Base-by-base conservation (phyloP, 2,329 filamentous ascomycete genomes). In the Neurospora crassa region DNA sequence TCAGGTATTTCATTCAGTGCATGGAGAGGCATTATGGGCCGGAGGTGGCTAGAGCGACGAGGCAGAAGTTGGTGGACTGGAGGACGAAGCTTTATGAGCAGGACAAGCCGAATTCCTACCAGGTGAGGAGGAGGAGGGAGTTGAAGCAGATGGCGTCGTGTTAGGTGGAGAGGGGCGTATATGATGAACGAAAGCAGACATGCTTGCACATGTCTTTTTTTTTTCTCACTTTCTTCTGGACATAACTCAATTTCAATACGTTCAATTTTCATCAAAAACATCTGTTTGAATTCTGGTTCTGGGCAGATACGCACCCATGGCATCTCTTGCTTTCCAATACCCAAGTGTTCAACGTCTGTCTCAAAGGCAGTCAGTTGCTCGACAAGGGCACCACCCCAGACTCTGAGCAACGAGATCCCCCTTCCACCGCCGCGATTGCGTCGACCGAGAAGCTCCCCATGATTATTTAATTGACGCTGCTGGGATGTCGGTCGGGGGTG, bases 1-100 rank as follows among this genome's bases (percentile, higher is more conserved):
- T 83, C 59, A 74, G 74, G 67, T 83, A 80, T 80, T 77, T 80
- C 69, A 67, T 83, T 34, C 71, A 72, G 24, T 67, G 82, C 20
- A 71, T 83, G 16, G 59, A 76, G 67, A 73, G 73, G 20, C 74
- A 79, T 18, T 74, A 78, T 67, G 76, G 78, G 16, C 47, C 71
- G 1, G 72, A 75, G 10, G 70, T 74, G 18, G 76, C 76, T 1
- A 63, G 53, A 16, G 53, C 53, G 14, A 63, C 53, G 24, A 63
- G 53, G 29, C 53, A 63, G 53, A 63, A 63, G 16, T n/a, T 63
- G 53, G 53, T 63, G 53, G 53, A 63, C 14, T 63, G 53, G 53
- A 18, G 53, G 53, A 63, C 24, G 1, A 68, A 68, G 40, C 18
- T 24, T 20, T 68, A 68, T 24, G 37, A 68, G 18, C 6, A 20